These are phyloP conservation scores for Arxiozyma heterogenica DNA, from an alignment of 1,139 yeast species.

Conservation along the genomic window DNA sequence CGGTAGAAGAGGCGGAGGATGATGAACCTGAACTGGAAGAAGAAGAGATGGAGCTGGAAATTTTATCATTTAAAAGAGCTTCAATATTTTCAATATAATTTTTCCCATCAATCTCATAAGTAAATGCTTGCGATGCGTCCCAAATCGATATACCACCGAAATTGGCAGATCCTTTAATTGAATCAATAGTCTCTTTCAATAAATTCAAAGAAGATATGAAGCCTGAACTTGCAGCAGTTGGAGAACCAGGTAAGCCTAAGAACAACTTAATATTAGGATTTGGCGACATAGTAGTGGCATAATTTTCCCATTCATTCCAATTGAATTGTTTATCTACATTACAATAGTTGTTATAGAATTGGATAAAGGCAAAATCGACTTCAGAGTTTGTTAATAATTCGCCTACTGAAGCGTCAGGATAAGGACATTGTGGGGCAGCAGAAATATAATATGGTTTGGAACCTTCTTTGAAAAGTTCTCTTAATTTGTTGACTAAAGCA, in stretches of 20 bases:
- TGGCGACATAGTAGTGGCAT: conserved; percentile 54
- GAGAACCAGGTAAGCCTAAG: conserved; percentile 67
- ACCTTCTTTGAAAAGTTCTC: conserved; percentile 47
- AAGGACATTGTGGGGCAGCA: conserved; percentile 94
- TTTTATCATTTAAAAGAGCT: conserved; percentile 19
- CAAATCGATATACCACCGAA: conserved; percentile 86
- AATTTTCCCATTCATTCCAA: conserved; percentile 77
- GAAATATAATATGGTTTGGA: conserved; percentile 65
- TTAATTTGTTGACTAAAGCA: conserved; percentile 53
- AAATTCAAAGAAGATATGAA: conserved; percentile 42
- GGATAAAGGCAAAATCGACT: conserved; percentile 81
- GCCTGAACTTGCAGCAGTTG: conserved; percentile 61
- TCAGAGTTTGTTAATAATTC: conserved; percentile 50
- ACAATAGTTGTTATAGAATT: conserved; percentile 90
- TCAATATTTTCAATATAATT: conserved; percentile 31
- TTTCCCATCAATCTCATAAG: conserved; percentile 42
- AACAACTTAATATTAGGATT: conserved; percentile 57
- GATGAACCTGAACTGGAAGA: conserved; percentile 10
- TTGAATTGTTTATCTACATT: conserved; percentile 53
- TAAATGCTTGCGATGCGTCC: conserved; percentile 80
- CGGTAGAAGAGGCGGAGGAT: conserved; percentile 3
- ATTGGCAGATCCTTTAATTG: conserved; percentile 35
- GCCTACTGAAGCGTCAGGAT: conserved; percentile 82
- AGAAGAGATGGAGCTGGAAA: not conserved
- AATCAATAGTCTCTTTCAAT: conserved; percentile 32